These are phyloP conservation scores for Fusarium coffeatum DNA, from an alignment of 2,329 filamentous ascomycete genomes.

Conservation along the genomic window DNA sequence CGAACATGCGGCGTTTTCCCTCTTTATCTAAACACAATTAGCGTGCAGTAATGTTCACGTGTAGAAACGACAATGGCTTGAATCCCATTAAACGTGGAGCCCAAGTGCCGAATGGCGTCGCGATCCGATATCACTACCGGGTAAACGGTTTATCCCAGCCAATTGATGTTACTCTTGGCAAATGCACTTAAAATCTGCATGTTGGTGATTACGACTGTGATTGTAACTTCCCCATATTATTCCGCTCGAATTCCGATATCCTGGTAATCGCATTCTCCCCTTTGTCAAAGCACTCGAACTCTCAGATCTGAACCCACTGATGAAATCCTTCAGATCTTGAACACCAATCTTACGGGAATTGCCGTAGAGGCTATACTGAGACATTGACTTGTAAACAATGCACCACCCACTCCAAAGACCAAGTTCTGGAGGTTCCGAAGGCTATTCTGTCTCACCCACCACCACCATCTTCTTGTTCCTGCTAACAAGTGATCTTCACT, in stretches of 20 bases:
- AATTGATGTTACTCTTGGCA: neutral
- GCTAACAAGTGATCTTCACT: conserved; percentile 7
- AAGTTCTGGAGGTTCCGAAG: neutral
- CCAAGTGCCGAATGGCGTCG: neutral
- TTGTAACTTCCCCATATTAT: neutral
- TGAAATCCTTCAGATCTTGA: neutral
- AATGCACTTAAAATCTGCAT: conserved; percentile 8
- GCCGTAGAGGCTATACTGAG: conserved; percentile 2
- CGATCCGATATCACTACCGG: neutral
- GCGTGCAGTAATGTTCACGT: conserved; percentile 6
- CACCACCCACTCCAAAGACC: neutral
- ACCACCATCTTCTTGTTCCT: neutral
- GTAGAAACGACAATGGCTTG: conserved; percentile 12
- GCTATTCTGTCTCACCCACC: neutral
- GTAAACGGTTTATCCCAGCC: neutral
- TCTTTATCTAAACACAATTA: neutral
- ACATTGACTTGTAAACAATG: conserved; percentile 2
- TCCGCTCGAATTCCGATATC: neutral
- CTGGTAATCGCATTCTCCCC: neutral
- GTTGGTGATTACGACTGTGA: neutral
- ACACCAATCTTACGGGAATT: neutral
- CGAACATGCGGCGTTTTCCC: neutral
- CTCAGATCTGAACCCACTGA: neutral
- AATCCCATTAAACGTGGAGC: neutral
- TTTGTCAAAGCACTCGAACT: neutral